Evolutionary conservation across 805 yeast species (phyloP).

Genomic region (Metschnikowia santaceciliae): DNA sequence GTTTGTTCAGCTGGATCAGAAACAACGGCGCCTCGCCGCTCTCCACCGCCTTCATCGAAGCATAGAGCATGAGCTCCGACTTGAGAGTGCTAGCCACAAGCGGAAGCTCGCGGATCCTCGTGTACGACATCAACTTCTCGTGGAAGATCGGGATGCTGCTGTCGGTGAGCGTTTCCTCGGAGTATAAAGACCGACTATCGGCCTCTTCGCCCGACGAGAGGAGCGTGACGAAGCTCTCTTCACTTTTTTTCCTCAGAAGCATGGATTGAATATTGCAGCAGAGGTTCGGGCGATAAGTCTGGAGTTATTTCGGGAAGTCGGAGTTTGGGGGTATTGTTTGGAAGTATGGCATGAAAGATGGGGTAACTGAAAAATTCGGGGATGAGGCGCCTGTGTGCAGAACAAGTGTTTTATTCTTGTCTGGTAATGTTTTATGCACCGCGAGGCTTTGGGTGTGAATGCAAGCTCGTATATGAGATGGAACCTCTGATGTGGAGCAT

Average conservation of each 20-base stretch:
- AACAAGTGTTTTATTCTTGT: not conserved
- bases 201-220: slow-evolving; percentile 2
- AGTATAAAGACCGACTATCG: slow-evolving; percentile 8
- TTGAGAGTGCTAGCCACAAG: slow-evolving; percentile 12
- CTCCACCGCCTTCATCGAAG: slow-evolving; percentile 10
- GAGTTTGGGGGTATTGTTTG: not conserved
- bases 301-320: not conserved
- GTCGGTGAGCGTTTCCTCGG: slow-evolving; percentile 16
- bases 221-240: slow-evolving; percentile 12
- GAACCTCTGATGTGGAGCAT: too few species aligned
- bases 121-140: slow-evolving; percentile 11
- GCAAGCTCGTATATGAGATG: not conserved
- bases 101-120: slow-evolving; percentile 15
- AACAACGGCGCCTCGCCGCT: slow-evolving; percentile 11
- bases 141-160: slow-evolving; percentile 11
- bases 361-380: not conserved
- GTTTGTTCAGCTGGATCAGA: slow-evolving; percentile 14
- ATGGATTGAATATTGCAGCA: not conserved
- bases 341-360: not conserved
- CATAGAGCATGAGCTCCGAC: slow-evolving; percentile 12
- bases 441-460: not conserved
- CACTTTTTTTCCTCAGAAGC: slow-evolving; percentile 10
- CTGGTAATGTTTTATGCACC: not conserved
- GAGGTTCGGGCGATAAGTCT: too few species aligned
- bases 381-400: slow-evolving; percentile 6